These are phyloP conservation scores for Helotiales sp. DNA, from an alignment of 2,329 filamentous ascomycete species.

Conservation along the genomic window DNA sequence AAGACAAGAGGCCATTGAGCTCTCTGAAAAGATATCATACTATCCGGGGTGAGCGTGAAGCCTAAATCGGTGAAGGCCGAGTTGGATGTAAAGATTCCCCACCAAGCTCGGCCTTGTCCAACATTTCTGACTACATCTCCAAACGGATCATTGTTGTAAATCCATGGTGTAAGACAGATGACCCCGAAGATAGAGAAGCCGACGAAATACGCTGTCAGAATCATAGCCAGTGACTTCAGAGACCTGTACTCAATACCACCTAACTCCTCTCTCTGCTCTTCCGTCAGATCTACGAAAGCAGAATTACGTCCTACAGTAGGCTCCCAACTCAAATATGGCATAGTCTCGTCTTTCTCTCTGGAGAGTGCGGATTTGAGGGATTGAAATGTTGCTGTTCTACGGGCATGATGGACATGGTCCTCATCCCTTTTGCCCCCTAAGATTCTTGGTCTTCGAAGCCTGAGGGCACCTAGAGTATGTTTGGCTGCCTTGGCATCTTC, in stretches of 20 bases:
- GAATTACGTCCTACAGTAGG: slow-evolving; percentile 94
- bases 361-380: slow-evolving; percentile 56
- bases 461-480: slow-evolving; percentile 42
- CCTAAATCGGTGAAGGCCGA: slow-evolving; percentile 96
- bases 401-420: slow-evolving; percentile 24
- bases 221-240: slow-evolving; percentile 80
- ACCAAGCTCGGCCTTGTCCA: slow-evolving; percentile 77
- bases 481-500: slow-evolving; percentile 36
- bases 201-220: slow-evolving; percentile 81
- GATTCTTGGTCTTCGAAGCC: slow-evolving; percentile 51
- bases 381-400: slow-evolving; percentile 54
- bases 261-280: slow-evolving; percentile 91
- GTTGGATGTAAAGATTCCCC: slow-evolving; percentile 86
- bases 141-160: slow-evolving; percentile 67
- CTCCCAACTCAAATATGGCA: slow-evolving; percentile 93
- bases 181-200: slow-evolving; percentile 81
- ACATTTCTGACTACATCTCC: slow-evolving; percentile 64
- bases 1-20: slow-evolving; percentile 78
- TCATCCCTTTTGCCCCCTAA: slow-evolving; percentile 42
- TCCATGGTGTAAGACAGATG: slow-evolving; percentile 79
- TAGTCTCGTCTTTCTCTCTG: slow-evolving; percentile 57
- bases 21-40: slow-evolving; percentile 86
- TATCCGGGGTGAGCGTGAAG: slow-evolving; percentile 88
- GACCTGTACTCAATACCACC: slow-evolving; percentile 97
- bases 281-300: slow-evolving; percentile 83